Base-by-base conservation (phyloP, 2,329 filamentous ascomycete species). In the Neurospora sp. region DNA sequence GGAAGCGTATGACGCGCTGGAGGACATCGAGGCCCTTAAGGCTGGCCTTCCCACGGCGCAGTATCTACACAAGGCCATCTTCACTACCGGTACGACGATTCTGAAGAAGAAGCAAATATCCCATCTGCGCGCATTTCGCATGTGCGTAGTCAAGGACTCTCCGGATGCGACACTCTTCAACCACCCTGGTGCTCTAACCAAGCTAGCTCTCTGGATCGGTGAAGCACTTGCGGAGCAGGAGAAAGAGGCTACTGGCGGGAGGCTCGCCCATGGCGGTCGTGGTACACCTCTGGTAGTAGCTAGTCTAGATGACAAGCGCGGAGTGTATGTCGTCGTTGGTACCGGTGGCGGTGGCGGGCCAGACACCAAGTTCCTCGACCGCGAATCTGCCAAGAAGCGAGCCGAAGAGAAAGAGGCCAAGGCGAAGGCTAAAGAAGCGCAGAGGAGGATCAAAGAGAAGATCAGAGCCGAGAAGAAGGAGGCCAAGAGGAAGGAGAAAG, bases 61-160 rank as follows among this genome's bases (percentile, higher is more conserved):
- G 78, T 91, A 94, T 76, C 86, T 99, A 1, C 92, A 97, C 79
- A 90, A 93, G 42, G 94, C 96, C 52, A 98, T 99, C 72, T 92
- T 97, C 72, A 91, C 93, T 67, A 97, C 95, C 0, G 96, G 96
- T 43, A 97, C 93, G 0, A 91, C 92, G 0, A 85, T 99, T 38
- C 91, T 99, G 71, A 92, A 93, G 74, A 99, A 99, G 82, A 91
- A 92, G 71, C 94, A 97, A 76, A 97, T 99, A 78, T 92, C 93
- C 43, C 93, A 97, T 78, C 84, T 99, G 17, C 89, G 93, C 67
- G 92, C 95, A 0, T 99, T 98, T 79, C 92, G 96, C 67, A 93
- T 99, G 86, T 96, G 92, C 40, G 91, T 98, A 4, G 93, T 99
- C 75, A 97, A 96, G 78, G 96, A 98, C 77, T 93, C 95, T 0